Percentiles rank a stretch among this genome's conserved stretches.
Evolutionary conservation across 768 basidiomycete genomes (phyloP).

Genomic region (Pholiota microspora): DNA sequence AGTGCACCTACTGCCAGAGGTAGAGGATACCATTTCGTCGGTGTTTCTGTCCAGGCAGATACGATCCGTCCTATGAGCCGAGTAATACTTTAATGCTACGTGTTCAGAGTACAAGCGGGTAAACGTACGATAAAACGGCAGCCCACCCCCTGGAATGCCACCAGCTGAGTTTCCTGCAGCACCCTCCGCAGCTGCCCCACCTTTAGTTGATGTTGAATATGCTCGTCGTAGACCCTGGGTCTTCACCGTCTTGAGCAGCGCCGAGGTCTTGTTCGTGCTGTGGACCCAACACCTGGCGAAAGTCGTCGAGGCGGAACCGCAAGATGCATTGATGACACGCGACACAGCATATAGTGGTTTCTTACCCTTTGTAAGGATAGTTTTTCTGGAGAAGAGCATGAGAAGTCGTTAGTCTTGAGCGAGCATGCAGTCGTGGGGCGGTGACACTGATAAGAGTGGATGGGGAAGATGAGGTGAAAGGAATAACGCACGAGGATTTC

Average conservation of each 20-base stretch:
- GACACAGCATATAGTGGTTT: constrained; percentile 59
- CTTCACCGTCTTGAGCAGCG: constrained; percentile 43
- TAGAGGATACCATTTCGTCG: constrained; percentile 94
- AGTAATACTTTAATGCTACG: constrained; percentile 6
- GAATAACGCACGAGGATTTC: constrained; percentile 23
- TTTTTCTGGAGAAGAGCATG: constrained; percentile 53
- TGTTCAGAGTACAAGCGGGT: neutral
- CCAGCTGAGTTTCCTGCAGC: constrained; percentile 19
- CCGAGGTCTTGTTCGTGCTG: constrained; percentile 51
- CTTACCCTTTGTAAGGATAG: constrained; percentile 48
- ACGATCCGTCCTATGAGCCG: constrained; percentile 54
- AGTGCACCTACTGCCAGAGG: constrained; percentile 88
- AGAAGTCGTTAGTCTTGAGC: constrained; percentile 14
- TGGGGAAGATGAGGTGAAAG: constrained; percentile 8
- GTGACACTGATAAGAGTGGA: neutral
- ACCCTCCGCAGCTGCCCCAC: constrained; percentile 25
- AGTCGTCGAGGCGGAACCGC: constrained; percentile 44
- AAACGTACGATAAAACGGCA: constrained; percentile 56
- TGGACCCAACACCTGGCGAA: constrained; percentile 52
- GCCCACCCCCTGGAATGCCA: constrained; percentile 20
- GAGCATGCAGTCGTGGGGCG: constrained; percentile 17
- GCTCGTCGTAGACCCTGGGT: constrained; percentile 35
- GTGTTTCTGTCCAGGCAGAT: constrained; percentile 81
- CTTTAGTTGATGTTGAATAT: constrained; percentile 38
- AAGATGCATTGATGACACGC: constrained; percentile 49